Conservation (phyloP, 441 rosid species). For the Flueggea neowawraea region DNA sequence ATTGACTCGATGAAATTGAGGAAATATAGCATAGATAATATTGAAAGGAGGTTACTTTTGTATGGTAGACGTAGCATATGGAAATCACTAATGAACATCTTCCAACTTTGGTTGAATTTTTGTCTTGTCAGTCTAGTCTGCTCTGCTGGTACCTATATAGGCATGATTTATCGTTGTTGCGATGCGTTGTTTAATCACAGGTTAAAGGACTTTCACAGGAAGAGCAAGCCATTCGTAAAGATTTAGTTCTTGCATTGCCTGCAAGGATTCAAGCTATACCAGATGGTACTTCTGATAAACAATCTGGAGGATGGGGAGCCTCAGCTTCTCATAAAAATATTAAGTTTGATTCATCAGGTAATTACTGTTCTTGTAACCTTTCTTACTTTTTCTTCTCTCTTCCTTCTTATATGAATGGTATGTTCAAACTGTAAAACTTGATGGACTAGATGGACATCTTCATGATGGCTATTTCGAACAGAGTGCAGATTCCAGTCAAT, state of each 20-base stretch:
- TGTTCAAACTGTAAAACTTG: too few species aligned
- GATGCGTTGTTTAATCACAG: slow-evolving; percentile 26
- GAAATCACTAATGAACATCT: too few species aligned
- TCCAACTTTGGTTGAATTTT: too few species aligned
- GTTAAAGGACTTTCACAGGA: slow-evolving; percentile 82
- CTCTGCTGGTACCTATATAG: neutral
- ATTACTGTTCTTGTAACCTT: neutral
- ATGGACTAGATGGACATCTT: slow-evolving; percentile 52
- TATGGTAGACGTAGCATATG: too few species aligned
- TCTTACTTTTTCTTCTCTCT: neutral
- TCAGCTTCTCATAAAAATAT: slow-evolving; percentile 65
- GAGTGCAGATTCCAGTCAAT: slow-evolving; percentile 62
- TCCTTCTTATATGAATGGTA: too few species aligned
- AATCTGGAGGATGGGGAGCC: slow-evolving; percentile 62
- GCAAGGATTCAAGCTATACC: slow-evolving; percentile 87
- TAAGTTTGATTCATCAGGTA: slow-evolving; percentile 80
- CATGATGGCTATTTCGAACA: slow-evolving; percentile 71
- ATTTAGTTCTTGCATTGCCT: slow-evolving; percentile 77
- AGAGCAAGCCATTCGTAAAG: slow-evolving; percentile 74
- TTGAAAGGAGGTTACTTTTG: too few species aligned
- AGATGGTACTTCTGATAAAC: slow-evolving; percentile 73
- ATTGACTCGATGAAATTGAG: too few species aligned
- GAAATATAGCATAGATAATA: too few species aligned
- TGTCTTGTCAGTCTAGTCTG: too few species aligned
- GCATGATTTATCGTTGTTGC: neutral